Conservation (phyloP, 306 rosid species). For the Sindora glabra region DNA sequence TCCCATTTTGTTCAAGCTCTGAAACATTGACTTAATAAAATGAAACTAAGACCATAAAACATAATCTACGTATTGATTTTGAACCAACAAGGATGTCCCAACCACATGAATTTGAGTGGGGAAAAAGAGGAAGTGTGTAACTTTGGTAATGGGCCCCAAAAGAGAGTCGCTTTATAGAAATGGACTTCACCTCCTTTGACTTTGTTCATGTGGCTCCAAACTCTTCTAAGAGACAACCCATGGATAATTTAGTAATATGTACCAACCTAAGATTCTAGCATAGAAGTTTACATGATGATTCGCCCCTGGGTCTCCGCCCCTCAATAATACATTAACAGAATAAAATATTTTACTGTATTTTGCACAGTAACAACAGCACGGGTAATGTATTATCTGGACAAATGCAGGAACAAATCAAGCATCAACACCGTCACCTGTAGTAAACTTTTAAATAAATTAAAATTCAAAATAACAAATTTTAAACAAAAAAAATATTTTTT, state of each 20-base stretch:
- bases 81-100: slow-evolving; percentile 29
- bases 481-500: no score
- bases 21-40: slow-evolving; percentile 6
- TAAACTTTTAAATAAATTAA: no score
- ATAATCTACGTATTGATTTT: slow-evolving; percentile 20
- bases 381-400: background rate
- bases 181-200: slow-evolving; percentile 37
- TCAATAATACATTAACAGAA: slow-evolving; percentile 13
- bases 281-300: background rate
- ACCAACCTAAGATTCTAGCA: slow-evolving; percentile 3
- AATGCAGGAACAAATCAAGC: slow-evolving; percentile 16
- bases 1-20: background rate
- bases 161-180: slow-evolving; percentile 23
- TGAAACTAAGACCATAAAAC: background rate
- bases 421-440: background rate
- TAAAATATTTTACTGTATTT: no score
- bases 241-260: slow-evolving; percentile 13
- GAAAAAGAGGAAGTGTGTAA: slow-evolving; percentile 4
- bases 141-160: slow-evolving; percentile 15
- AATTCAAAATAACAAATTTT: background rate
- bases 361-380: slow-evolving; percentile 8
- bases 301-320: no score
- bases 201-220: slow-evolving; percentile 20
- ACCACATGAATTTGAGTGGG: slow-evolving; percentile 20
- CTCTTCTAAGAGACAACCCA: slow-evolving; percentile 15